Base-by-base conservation (phyloP, 176 grass and related monocot species). In the Sorghum bicolor region DNA sequence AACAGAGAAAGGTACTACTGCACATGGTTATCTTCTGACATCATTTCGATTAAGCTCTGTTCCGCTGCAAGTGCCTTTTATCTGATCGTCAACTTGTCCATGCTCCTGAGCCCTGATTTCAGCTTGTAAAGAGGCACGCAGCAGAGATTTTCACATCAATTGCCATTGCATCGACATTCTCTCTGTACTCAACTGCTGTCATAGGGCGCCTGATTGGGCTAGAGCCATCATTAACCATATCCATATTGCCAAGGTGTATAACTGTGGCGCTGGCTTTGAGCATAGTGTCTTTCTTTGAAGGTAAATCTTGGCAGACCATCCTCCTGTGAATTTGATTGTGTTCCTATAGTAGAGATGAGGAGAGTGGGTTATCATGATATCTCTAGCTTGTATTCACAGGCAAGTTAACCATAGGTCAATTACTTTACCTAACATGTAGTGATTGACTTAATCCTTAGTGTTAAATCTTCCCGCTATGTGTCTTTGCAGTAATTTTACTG, bases 261-360 rank as follows among this genome's bases (percentile, higher is more conserved):
- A 99, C 93, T 1, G 85, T 99, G 84, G 96, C 91, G 41, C 80
- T 99, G 85, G 93, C 96, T 33, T 67, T 99, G 64, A 99, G 96
- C 91, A 99, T 99, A 73, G 87, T 99, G 6, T 92, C 96, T 68
- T 92, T 96, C 64, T 99, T 99, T 25, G 93, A 99, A 89, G 96
- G 96, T 94, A 94, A 53, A 9, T 67, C 32, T 28, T 28, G 31
- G 31, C 20, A 26, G 61, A 10, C 13, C 69, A 41, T 63, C 19
- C 45, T 79, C 39, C 67, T 29, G 28, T 22, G 31, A 7, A 78
- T 64, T 61, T 61, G 19, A 52, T 40, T 52, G 16, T 52, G 17
- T 52, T 52, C 48, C 48, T 20, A 52, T 52, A 52, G 17, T 52
- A 52, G 17, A 52, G 48, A 52, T 20, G 17, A 52, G 16, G 16